Base-by-base conservation (phyloP, 1,139 yeast species). In the Saccharomyces hybrid region DNA sequence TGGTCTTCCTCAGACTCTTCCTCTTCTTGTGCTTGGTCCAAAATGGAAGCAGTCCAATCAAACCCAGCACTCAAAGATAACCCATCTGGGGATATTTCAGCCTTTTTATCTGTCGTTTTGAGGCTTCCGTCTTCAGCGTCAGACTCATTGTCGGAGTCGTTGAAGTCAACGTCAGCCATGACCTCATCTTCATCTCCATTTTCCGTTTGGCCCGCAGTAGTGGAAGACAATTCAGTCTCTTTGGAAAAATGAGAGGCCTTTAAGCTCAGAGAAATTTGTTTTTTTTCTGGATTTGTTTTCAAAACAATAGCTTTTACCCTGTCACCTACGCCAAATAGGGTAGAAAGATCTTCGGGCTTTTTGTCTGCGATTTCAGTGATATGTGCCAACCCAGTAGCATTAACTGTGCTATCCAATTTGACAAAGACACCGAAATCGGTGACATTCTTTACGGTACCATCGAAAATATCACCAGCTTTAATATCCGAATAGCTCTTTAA, bases 401-500 rank as follows among this genome's bases (percentile, higher is more conserved):
- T 82, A 52, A 81, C 75, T 48, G 95, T 84, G 52, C 87, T 88
- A 63, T 85, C 89, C 56, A 93, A 76, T 60, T 81, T 83, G 50
- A 93, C 86, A 68, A 93, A 91, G 4, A 90, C 96, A 73, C 99
- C 99, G 67, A 84, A 93, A 53, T 88, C 96, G 50, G 91, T 84
- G 16, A 86, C 88, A 57, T 81, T 80, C 67, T 83, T 86, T 52
- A 88, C 83, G n/a, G 83, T 75, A 67, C 97, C 99, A 67, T 86
- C 93, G 62, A 75, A 81, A 28, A 86, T 73, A 28, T 86, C 88
- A 51, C 89, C 96, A 50, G 78, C 82, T 56, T 78, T 69, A 57
- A 90, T 75, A 57, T 88, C 95, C 32, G 78, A 82, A 61, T 86
- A 82, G 50, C 74, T 75, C 70, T 81, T 85, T 66, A 82, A 70